Percentiles rank a stretch among this genome's conserved stretches.
Conservation (phyloP, 306 rosid species). For the Psophocarpus tetragonolobus region DNA sequence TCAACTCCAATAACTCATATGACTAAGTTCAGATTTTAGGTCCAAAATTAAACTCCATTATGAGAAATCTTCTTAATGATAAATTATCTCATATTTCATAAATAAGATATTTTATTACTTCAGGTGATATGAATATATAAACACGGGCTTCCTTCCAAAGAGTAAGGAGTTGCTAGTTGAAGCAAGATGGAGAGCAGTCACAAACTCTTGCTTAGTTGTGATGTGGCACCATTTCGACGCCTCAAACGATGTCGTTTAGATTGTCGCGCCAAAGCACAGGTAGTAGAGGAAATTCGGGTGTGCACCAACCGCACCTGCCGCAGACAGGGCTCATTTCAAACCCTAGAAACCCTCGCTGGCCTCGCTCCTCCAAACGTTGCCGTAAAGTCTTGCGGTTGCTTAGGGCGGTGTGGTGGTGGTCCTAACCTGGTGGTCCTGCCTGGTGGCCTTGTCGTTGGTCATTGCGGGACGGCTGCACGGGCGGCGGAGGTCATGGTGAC, state of each 20-base stretch:
- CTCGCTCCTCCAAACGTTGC: conserved; percentile 65
- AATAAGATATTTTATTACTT: too few relatives aligned
- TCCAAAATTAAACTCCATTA: too few relatives aligned
- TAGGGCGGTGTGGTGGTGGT: conserved; percentile 80
- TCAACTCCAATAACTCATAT: too few relatives aligned
- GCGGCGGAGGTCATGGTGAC: conserved; percentile 57
- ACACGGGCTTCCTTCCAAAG: too few relatives aligned
- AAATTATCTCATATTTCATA: too few relatives aligned
- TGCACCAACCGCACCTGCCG: conserved; percentile 91
- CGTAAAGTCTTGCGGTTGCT: conserved; percentile 68
- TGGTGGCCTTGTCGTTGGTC: conserved; percentile 48
- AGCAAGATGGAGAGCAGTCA: background rate
- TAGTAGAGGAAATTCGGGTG: conserved; percentile 60
- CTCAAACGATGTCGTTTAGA: conserved; percentile 6
- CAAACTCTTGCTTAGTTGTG: background rate
- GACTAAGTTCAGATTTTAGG: too few relatives aligned
- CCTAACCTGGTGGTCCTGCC: conserved; percentile 77
- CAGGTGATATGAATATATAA: too few relatives aligned
- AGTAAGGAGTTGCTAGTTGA: too few relatives aligned
- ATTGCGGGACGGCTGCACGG: conserved; percentile 72
- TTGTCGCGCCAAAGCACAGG: conserved; percentile 24
- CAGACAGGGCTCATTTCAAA: conserved; percentile 74
- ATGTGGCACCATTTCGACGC: background rate
- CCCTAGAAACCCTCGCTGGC: conserved; percentile 63
- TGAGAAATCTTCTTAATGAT: too few relatives aligned